These are phyloP conservation scores for Trichomonas vaginalis DNA, from an alignment of 208 protist species.

Conservation along the genomic window DNA sequence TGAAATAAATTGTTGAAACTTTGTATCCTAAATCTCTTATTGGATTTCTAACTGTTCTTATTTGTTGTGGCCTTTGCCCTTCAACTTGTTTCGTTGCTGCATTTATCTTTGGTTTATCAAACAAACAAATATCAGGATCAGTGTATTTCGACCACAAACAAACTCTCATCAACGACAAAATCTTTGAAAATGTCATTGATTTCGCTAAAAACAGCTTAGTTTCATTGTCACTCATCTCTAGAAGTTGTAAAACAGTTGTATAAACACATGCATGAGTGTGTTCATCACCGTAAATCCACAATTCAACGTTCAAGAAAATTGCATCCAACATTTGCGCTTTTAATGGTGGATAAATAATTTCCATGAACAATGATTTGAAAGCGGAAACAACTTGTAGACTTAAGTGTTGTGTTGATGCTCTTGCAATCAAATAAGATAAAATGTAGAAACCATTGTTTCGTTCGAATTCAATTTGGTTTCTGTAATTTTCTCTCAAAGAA, in stretches of 20 bases:
- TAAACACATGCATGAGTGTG: background rate
- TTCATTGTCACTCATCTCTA: background rate
- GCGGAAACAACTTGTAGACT: background rate
- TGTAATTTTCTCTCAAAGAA: background rate
- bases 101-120: background rate
- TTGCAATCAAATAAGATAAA: background rate
- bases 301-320: background rate
- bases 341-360: background rate
- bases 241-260: background rate
- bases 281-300: background rate
- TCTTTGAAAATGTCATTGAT: background rate
- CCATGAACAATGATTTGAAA: background rate
- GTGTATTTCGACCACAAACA: background rate
- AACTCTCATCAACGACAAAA: background rate
- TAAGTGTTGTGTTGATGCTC: background rate
- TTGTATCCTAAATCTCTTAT: background rate
- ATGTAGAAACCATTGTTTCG: background rate
- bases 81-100: background rate
- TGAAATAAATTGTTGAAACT: background rate
- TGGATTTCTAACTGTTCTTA: background rate
- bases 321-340: background rate
- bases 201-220: background rate
- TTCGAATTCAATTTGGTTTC: background rate
- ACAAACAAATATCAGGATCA: background rate
- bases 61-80: background rate